Conservation (phyloP, 2,329 filamentous ascomycete genomes). For the Pestalotiopsis sp. region DNA sequence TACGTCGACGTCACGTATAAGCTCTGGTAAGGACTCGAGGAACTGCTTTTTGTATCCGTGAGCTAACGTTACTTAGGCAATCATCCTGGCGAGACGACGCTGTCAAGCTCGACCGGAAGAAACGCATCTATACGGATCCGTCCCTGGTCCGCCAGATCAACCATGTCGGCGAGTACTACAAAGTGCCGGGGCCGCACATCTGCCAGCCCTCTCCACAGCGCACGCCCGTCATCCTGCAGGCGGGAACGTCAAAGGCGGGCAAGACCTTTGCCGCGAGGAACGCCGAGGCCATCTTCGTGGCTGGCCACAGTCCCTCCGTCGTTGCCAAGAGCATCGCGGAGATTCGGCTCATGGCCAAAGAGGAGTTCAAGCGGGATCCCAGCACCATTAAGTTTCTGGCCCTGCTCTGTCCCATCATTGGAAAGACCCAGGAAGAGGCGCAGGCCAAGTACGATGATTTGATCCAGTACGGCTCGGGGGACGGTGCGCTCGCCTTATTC, state of each 20-base stretch:
- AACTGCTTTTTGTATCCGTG: neutral
- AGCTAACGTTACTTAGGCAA: neutral
- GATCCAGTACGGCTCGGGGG: constrained; percentile 10
- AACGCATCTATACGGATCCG: constrained; percentile 6
- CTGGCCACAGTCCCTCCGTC: constrained; percentile 6
- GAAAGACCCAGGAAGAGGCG: constrained; percentile 7
- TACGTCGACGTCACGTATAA: constrained; percentile 64
- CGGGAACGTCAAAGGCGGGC: constrained; percentile 10
- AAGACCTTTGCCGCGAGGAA: constrained; percentile 12
- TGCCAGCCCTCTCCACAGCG: constrained; percentile 12
- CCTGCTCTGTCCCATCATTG: constrained; percentile 10
- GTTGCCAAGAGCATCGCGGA: constrained; percentile 12
- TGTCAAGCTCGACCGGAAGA: constrained; percentile 8
- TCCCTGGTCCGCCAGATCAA: constrained; percentile 11
- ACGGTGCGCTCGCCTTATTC: constrained; percentile 10
- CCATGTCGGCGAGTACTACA: constrained; percentile 12
- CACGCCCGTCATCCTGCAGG: constrained; percentile 12
- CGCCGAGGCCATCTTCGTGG: constrained; percentile 13
- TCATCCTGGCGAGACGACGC: constrained; percentile 13
- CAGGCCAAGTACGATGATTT: constrained; percentile 12
- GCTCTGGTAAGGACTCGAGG: constrained; percentile 21
- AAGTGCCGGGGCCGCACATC: constrained; percentile 12
- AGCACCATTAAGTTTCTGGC: constrained; percentile 12
- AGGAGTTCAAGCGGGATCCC: constrained; percentile 5
- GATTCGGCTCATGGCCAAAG: constrained; percentile 6